Base-by-base conservation (phyloP, 768 basidiomycete species). In the Russula sp. region DNA sequence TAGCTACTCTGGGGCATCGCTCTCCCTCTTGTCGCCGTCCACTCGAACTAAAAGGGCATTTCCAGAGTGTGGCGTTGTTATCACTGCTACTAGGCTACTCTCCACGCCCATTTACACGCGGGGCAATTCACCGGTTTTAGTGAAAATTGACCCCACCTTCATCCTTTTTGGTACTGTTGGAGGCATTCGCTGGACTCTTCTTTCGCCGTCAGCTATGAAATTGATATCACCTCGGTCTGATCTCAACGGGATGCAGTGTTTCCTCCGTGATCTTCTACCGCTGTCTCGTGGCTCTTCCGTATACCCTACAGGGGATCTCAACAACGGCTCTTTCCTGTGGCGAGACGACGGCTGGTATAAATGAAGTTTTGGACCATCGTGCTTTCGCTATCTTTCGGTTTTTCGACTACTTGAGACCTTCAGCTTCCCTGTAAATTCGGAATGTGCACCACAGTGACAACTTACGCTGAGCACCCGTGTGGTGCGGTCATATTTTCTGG, bases 401-500 rank as follows among this genome's bases (percentile, higher is more conserved):
- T 51, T 49, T 48, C 47, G 39, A 55, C 37, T 16, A 16, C 37
- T 44, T 10, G n/a, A 20, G 13, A 3, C 4, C 31, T 39, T 37
- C 34, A 55, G 37, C 45, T 39, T 31, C 37, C 49, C n/a, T 47
- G 11, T 39, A 2, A 49, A 35, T 50, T 45, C 31, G 32, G 32
- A 45, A 64, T 64, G 63, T 64, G 63, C 42, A 59, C 47, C 54
- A 55, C 49, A 16, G 59, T 60, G 11, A 64, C 58, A 32, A 64
- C 58, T 20, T 60, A 64, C 27, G 40, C 48, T 11, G 58, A 60
- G 47, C 58, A 64, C 22, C 53, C 53, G 3, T 64, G 63, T 22
- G 63, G 63, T 31, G 63, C 63, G 1, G 27, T 42, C 13, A 9
- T 59, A 9, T 60, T 64, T 18, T 60, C 63, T 37, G 63, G 63